Percentiles rank a stretch among this genome's conserved stretches.
Evolutionary conservation across 2,329 filamentous ascomycete genomes (phyloP).

Genomic region (Botrytis galanthina): DNA sequence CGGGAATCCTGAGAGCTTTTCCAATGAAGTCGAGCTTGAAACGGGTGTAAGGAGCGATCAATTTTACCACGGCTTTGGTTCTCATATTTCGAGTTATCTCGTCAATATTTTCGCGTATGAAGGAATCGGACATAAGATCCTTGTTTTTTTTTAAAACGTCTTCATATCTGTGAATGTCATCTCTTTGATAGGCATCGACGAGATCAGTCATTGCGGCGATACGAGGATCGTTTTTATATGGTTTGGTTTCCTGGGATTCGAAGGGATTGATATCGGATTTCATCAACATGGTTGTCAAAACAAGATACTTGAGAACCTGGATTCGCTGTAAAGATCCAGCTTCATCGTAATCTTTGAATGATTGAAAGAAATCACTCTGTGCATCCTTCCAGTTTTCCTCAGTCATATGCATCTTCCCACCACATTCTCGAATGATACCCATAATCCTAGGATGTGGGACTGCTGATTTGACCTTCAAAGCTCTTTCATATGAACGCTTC

Average conservation of each 20-base stretch:
- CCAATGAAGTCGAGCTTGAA: slow-evolving; percentile 89
- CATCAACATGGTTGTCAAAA: slow-evolving; percentile 97
- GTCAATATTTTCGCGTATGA: slow-evolving; percentile 98
- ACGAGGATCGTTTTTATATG: slow-evolving; percentile 91
- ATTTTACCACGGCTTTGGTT: slow-evolving; percentile 88
- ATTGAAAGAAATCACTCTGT: slow-evolving; percentile 97
- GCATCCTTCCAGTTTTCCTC: slow-evolving; percentile 99
- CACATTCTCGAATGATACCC: slow-evolving; percentile 97
- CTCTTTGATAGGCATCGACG: slow-evolving; percentile 92
- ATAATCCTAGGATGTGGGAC: slow-evolving; percentile 98
- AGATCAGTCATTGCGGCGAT: slow-evolving; percentile 97
- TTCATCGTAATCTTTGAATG: slow-evolving; percentile 98
- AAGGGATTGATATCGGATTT: slow-evolving; percentile 98
- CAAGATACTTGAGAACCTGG: slow-evolving; percentile 94
- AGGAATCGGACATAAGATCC: slow-evolving; percentile 85
- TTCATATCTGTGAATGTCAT: slow-evolving; percentile 91
- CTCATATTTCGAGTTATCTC: slow-evolving; percentile 98
- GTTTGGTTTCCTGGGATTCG: slow-evolving; percentile 97
- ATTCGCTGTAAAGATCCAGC: slow-evolving; percentile 94
- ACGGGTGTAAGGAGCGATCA: slow-evolving; percentile 91
- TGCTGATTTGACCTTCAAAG: slow-evolving; percentile 89
- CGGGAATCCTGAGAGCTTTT: slow-evolving; percentile 79
- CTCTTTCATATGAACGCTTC: slow-evolving; percentile 87
- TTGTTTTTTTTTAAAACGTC: slow-evolving; percentile 81
- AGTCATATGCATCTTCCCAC: slow-evolving; percentile 99